These are phyloP conservation scores for Butyriboletus loyo DNA, from an alignment of 768 basidiomycete species.

Conservation along the genomic window DNA sequence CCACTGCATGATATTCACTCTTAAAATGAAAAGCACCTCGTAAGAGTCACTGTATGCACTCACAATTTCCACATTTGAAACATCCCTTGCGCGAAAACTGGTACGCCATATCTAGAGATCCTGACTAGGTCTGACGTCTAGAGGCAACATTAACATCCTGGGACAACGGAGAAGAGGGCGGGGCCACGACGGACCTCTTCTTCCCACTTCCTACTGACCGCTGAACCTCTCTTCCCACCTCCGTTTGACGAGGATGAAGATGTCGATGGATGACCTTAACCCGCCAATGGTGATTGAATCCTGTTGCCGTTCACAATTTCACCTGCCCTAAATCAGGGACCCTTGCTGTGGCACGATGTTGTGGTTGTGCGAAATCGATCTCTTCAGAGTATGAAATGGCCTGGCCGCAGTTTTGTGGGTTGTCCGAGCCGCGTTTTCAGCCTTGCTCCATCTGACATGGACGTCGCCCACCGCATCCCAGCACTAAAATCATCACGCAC, in stretches of 20 bases:
- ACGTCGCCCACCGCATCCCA: slow-evolving; percentile 13
- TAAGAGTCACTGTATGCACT: slow-evolving; percentile 32
- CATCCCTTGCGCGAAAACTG: slow-evolving; percentile 86
- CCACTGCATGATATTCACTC: slow-evolving; percentile 50
- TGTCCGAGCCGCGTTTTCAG: slow-evolving; percentile 9
- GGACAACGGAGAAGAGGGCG: slow-evolving; percentile 3
- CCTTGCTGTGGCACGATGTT: slow-evolving; percentile 26
- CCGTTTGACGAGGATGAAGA: slow-evolving; percentile 56
- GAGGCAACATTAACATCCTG: slow-evolving; percentile 19
- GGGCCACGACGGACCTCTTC: slow-evolving; percentile 49
- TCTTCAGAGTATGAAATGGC: slow-evolving; percentile 8
- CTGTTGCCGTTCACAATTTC: slow-evolving; percentile 12
- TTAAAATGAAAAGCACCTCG: slow-evolving; percentile 8
- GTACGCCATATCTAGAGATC: slow-evolving; percentile 62
- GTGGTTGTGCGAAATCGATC: slow-evolving; percentile 8
- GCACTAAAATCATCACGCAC: slow-evolving; percentile 14
- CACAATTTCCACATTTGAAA: slow-evolving; percentile 92
- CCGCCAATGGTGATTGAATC: slow-evolving; percentile 16
- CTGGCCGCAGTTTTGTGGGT: neutral
- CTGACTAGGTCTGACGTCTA: slow-evolving; percentile 44
- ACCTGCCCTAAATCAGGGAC: slow-evolving; percentile 35
- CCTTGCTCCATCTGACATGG: slow-evolving; percentile 8
- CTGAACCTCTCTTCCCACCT: slow-evolving; percentile 65
- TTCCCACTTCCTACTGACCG: slow-evolving; percentile 72
- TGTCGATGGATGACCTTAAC: slow-evolving; percentile 32